Conservation (phyloP, 176 grass and related monocot species). For the Oryza rufipogon region DNA sequence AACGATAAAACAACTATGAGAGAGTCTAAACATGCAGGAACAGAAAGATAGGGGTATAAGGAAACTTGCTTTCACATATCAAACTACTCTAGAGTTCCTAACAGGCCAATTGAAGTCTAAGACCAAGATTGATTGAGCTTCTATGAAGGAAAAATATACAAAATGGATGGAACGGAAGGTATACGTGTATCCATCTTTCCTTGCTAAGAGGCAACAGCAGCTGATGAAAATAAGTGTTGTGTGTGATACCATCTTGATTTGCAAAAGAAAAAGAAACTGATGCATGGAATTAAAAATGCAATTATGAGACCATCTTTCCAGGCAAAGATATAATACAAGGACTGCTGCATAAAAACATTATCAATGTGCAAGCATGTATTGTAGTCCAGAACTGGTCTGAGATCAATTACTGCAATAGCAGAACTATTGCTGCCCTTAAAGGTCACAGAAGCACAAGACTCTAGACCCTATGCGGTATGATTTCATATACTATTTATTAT, state of each 20-base stretch:
- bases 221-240: neutral
- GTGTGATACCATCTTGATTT: neutral
- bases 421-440: neutral
- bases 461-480: no score
- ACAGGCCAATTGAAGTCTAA: neutral
- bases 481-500: neutral
- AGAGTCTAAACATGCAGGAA: neutral
- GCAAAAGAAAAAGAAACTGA: neutral
- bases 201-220: neutral
- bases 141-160: neutral
- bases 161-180: neutral
- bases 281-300: neutral
- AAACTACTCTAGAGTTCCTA: neutral
- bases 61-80: neutral
- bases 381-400: neutral
- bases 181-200: neutral
- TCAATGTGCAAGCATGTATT: neutral
- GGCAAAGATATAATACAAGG: neutral
- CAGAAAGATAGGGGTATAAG: neutral
- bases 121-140: neutral
- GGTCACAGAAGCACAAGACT: neutral
- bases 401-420: neutral
- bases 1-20: neutral
- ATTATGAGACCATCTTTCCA: neutral
- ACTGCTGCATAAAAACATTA: neutral